Conservation (phyloP, 2,329 filamentous ascomycete species). For the Venturia asperata region DNA sequence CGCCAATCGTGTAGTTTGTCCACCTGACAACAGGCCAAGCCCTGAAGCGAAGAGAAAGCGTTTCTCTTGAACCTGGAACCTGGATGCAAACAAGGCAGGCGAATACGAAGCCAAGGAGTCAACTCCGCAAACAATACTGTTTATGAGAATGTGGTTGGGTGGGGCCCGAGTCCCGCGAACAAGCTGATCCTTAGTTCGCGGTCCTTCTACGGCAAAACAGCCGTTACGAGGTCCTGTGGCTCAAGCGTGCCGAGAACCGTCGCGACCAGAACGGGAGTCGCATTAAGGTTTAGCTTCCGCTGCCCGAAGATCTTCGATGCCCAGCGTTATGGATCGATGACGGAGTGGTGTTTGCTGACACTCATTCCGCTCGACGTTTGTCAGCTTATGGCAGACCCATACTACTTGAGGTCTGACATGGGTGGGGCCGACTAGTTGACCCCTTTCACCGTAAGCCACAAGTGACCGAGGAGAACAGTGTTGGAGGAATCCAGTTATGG, state of each 20-base stretch:
- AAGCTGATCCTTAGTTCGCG: neutral
- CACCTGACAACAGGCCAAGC: too few species aligned
- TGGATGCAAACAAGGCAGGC: neutral
- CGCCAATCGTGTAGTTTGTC: too few species aligned
- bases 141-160: neutral
- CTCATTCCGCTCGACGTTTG: neutral
- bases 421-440: neutral
- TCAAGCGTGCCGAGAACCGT: neutral
- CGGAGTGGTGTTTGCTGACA: neutral
- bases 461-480: neutral
- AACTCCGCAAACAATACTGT: constrained; percentile 1
- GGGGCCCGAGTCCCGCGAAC: too few species aligned
- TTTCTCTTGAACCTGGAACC: neutral
- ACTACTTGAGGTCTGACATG: neutral
- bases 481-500: neutral
- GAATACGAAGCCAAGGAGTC: too few species aligned
- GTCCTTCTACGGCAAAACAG: neutral
- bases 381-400: neutral
- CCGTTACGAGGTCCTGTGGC: neutral
- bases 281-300: constrained; percentile 12
- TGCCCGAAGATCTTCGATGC: neutral
- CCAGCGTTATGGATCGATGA: neutral
- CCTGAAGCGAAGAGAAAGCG: too few species aligned
- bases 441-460: neutral
- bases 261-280: neutral